Evolutionary conservation across 169 alveolate genomes (phyloP).

Genomic region (Perkinsus olseni): DNA sequence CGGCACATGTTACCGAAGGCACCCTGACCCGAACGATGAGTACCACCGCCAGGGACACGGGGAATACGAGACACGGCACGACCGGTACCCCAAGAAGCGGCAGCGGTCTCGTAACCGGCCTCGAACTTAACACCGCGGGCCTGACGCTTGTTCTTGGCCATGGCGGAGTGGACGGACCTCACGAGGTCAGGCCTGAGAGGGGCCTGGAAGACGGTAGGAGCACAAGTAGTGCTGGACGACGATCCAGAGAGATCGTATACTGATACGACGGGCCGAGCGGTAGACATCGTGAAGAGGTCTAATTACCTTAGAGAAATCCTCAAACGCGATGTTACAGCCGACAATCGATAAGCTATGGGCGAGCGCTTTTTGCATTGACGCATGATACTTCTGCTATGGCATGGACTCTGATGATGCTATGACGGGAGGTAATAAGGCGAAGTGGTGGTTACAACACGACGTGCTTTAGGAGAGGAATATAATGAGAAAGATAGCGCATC

Average conservation of each 20-base stretch:
- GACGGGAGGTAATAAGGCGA: neutral
- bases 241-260: conserved; percentile 41
- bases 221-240: conserved; percentile 44
- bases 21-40: conserved; percentile 96
- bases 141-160: conserved; percentile 91
- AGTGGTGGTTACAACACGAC: neutral
- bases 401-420: neutral
- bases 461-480: neutral
- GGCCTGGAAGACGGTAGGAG: conserved; percentile 88
- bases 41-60: conserved; percentile 98
- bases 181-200: conserved; percentile 96
- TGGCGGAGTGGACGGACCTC: conserved; percentile 80
- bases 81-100: conserved; percentile 95
- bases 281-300: conserved; percentile 22
- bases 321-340: neutral
- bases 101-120: conserved; percentile 90
- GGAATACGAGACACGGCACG: conserved; percentile 98
- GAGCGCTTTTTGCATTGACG: neutral
- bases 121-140: conserved; percentile 83
- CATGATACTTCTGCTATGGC: neutral
- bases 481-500: neutral
- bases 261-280: conserved; percentile 51
- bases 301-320: neutral
- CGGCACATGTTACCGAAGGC: conserved; percentile 99
- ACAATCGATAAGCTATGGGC: neutral